Base-by-base conservation (phyloP, 306 rosid species). In the Rosa lucieae region DNA sequence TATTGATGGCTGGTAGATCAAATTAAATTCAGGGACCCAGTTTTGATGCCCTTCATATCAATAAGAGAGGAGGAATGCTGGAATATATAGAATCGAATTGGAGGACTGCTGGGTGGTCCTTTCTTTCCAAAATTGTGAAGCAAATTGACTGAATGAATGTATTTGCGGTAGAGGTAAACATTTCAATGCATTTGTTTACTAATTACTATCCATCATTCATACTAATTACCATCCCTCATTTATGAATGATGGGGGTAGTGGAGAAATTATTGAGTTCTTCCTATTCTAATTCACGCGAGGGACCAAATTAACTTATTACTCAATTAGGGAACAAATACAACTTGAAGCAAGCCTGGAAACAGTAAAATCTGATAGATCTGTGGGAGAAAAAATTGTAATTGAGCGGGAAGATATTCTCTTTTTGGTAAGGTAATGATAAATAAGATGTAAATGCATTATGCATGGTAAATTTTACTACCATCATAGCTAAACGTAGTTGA, bases 1-100 rank as follows among this genome's bases (percentile, higher is more conserved):
- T 75, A 63, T 66, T 70, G 59, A 82, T 53, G 20, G 83, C 81
- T 56, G 77, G 80, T 18, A 48, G 75, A 77, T 82, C 67, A 6
- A 9, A 44, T 46, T 70, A 46, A 49, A 32, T 72, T 32, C 13
- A 3, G 63, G 76, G 46, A 15, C 76, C 76, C 3, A n/a, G 49
- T 35, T 51, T 26, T 5, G 63, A 52, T 72, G 76, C 63, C 46
- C 67, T 73, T 53, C 77, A 3, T n/a, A 11, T 46, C 74, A 70
- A 73, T 14, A 20, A 21, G 10, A 58, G 49, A 51, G 6, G 6
- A 15, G 77, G 55, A 51, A 51, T 10, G 55, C 17, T 13, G 20
- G 18, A 17, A 23, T 23, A 23, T 23, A 14, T 51, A 51, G 12
- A 37, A 43, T 20, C 52, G 52, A 68, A 68, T 5, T 59, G 32